Conservation (phyloP, 2,329 filamentous ascomycete genomes). For the Penicillium sp. region DNA sequence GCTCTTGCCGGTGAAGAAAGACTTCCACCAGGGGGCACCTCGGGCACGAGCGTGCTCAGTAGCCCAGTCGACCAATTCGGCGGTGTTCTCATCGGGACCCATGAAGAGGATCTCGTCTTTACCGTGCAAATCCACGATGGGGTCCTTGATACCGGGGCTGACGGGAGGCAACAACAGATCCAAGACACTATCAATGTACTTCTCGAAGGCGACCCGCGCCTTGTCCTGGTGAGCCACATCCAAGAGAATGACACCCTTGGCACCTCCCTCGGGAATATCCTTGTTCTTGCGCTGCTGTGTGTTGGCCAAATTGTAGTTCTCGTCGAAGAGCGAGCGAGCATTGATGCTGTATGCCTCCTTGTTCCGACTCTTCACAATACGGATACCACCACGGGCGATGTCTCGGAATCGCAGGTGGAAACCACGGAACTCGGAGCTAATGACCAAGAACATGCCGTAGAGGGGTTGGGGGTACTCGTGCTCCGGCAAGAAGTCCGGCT, state of each 20-base stretch:
- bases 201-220: constrained; percentile 89
- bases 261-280: constrained; percentile 96
- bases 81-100: constrained; percentile 98
- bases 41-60: constrained; percentile 86
- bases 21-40: constrained; percentile 98
- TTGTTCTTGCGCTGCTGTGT: constrained; percentile 99
- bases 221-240: constrained; percentile 94
- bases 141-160: constrained; percentile 97
- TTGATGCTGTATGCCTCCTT: constrained; percentile 97
- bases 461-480: constrained; percentile 91
- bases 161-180: constrained; percentile 86
- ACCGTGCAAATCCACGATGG: constrained; percentile 90
- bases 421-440: constrained; percentile 92
- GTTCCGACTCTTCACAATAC: constrained; percentile 97
- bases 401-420: constrained; percentile 98
- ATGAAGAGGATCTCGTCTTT: constrained; percentile 98
- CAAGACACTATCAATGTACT: constrained; percentile 98
- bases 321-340: constrained; percentile 91
- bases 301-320: constrained; percentile 97
- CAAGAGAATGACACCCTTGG: constrained; percentile 94
- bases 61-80: constrained; percentile 97
- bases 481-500: constrained; percentile 75
- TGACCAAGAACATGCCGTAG: constrained; percentile 98
- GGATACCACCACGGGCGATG: constrained; percentile 93
- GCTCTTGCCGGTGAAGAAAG: constrained; percentile 99